A percentile compares a stretch with the other conserved stretches of the same genome.
phyloP scores from a whole-genome alignment of 2,329 filamentous ascomycete species.

The Lecanicillium sp. region DNA sequence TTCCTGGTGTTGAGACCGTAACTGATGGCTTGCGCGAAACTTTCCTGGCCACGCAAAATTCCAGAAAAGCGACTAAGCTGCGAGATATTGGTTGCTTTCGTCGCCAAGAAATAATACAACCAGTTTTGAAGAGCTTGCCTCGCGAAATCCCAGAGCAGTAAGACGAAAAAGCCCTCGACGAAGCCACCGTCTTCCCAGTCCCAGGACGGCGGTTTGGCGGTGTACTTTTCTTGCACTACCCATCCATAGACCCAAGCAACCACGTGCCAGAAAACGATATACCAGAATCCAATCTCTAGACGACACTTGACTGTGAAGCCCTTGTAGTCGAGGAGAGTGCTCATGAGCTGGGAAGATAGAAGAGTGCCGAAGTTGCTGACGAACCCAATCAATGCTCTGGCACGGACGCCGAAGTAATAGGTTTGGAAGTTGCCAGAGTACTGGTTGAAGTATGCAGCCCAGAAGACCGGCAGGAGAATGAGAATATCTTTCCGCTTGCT shows the following conservation, averaged over 20 bases:
- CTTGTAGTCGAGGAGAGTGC: slow-evolving; percentile 35
- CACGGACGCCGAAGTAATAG: slow-evolving; percentile 29
- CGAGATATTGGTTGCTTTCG: slow-evolving; percentile 48
- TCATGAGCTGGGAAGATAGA: slow-evolving; percentile 36
- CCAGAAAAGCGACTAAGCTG: slow-evolving; percentile 36
- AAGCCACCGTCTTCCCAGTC: slow-evolving; percentile 37
- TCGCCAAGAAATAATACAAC: slow-evolving; percentile 48
- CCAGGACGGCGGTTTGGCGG: slow-evolving; percentile 26
- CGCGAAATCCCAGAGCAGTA: slow-evolving; percentile 41
- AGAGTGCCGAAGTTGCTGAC: slow-evolving; percentile 26
- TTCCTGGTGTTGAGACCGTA: slow-evolving; percentile 29
- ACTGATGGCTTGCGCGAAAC: slow-evolving; percentile 30
- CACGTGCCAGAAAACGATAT: slow-evolving; percentile 35
- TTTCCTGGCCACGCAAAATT: slow-evolving; percentile 32
- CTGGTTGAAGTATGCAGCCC: slow-evolving; percentile 21
- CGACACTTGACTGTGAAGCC: slow-evolving; percentile 27
- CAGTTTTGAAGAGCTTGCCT: slow-evolving; percentile 47
- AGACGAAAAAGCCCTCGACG: slow-evolving; percentile 37
- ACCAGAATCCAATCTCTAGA: slow-evolving; percentile 35
- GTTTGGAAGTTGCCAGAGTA: slow-evolving; percentile 40
- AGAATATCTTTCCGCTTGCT: slow-evolving; percentile 14
- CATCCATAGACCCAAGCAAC: slow-evolving; percentile 44
- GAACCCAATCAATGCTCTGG: slow-evolving; percentile 39
- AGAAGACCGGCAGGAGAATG: slow-evolving; percentile 16
- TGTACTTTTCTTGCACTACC: slow-evolving; percentile 45